These are phyloP conservation scores for Clarkia xantiana DNA, from an alignment of 345 rosid genomes.

Conservation along the genomic window DNA sequence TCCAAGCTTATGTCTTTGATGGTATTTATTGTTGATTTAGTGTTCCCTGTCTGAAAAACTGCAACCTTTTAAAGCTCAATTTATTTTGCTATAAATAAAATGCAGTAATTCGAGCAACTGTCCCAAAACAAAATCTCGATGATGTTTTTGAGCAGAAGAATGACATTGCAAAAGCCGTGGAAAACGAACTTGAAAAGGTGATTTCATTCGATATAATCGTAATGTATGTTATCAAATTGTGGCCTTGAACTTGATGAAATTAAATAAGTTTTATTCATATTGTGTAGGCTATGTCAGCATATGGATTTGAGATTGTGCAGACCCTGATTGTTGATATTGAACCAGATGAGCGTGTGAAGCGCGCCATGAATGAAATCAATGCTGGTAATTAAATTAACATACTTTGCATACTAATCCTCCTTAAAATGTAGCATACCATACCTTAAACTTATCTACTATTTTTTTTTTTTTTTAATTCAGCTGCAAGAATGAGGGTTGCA, in stretches of 20 bases:
- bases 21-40: slow-evolving; percentile 12
- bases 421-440: background rate
- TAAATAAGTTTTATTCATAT: background rate
- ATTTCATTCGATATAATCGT: background rate
- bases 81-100: background rate
- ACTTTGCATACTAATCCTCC: background rate
- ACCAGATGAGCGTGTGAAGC: slow-evolving; percentile 17
- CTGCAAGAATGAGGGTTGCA: slow-evolving; percentile 16
- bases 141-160: slow-evolving; percentile 28
- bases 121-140: slow-evolving; percentile 24
- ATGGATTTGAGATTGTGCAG: slow-evolving; percentile 19
- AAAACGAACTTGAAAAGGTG: slow-evolving; percentile 31
- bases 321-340: slow-evolving; percentile 17
- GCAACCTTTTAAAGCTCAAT: background rate
- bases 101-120: slow-evolving; percentile 22
- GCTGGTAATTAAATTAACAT: slow-evolving; percentile 14
- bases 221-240: background rate
- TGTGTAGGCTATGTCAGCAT: slow-evolving; percentile 17
- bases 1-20: slow-evolving; percentile 34
- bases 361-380: slow-evolving; percentile 19
- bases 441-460: too few relatives aligned
- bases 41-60: background rate
- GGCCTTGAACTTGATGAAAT: background rate
- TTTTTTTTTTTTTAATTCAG: slow-evolving; percentile 3
- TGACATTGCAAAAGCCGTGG: slow-evolving; percentile 28